Percentiles rank a stretch among this genome's conserved stretches.
These are phyloP conservation scores for Hyphochytrium catenoides DNA, from an alignment of 352 stramenopile species.

Conservation along the genomic window DNA sequence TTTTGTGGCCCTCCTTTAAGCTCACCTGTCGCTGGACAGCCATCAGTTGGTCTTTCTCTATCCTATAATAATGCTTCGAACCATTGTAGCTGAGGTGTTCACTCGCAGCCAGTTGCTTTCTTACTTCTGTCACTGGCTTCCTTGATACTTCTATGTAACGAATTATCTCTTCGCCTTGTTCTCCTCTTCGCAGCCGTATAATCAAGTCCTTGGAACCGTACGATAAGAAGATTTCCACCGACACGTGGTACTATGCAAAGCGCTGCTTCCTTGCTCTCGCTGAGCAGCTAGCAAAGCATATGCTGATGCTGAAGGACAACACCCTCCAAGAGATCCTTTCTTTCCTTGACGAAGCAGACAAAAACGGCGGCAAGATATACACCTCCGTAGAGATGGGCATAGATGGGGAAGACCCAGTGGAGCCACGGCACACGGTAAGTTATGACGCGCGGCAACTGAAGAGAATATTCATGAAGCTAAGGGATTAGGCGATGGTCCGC, in stretches of 20 bases:
- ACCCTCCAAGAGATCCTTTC: conserved; percentile 75
- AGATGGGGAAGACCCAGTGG: conserved; percentile 7
- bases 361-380: conserved; percentile 71
- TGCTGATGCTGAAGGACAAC: conserved; percentile 79
- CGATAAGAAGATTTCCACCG: conserved; percentile 76
- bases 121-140: no score
- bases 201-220: conserved; percentile 83
- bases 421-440: conserved; percentile 56
- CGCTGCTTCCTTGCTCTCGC: conserved; percentile 78
- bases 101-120: no score
- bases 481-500: conserved; percentile 17
- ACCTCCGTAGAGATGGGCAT: conserved; percentile 34
- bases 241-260: conserved; percentile 91
- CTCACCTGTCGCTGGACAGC: no score
- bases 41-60: no score
- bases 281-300: conserved; percentile 79
- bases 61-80: no score
- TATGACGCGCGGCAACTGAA: conserved; percentile 79
- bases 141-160: no score
- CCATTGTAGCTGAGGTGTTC: no score
- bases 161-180: no score
- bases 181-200: no score
- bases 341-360: conserved; percentile 70
- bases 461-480: conserved; percentile 75
- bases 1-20: no score